Evolutionary conservation across 176 grass and related monocot genomes (phyloP).

Genomic region (Carex kokanica): DNA sequence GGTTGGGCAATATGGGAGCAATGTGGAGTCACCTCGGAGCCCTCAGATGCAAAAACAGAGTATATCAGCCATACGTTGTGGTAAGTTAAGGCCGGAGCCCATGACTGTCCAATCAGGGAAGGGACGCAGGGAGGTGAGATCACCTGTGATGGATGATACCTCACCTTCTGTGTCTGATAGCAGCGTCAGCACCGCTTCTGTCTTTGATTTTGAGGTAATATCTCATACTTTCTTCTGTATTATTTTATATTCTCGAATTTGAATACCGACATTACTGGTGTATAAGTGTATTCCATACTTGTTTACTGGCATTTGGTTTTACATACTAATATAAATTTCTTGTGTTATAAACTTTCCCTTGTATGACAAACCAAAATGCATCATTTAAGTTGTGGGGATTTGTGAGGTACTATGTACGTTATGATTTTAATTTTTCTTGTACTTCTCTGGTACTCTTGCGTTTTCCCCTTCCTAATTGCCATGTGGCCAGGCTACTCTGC

Average conservation of each 20-base stretch:
- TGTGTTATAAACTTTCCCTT: not conserved
- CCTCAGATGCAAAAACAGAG: constrained; percentile 41
- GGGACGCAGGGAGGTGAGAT: constrained; percentile 2
- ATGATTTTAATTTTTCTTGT: not conserved
- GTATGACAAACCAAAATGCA: not conserved
- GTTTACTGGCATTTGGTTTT: not conserved
- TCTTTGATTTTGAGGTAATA: constrained; percentile 53
- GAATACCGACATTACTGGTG: not conserved
- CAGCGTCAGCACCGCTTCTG: constrained; percentile 42
- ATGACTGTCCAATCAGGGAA: constrained; percentile 31
- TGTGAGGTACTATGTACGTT: not conserved
- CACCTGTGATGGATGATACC: constrained; percentile 46
- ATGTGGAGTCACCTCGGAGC: constrained; percentile 22
- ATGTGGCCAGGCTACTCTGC: not conserved
- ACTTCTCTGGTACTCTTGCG: not conserved
- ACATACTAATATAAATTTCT: not conserved
- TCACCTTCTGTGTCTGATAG: constrained; percentile 54
- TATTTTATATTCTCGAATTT: not conserved
- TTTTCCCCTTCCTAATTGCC: not conserved
- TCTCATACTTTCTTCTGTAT: not conserved
- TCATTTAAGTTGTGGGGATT: not conserved
- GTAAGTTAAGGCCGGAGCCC: constrained; percentile 31
- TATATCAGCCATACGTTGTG: constrained; percentile 32
- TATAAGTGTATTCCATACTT: not conserved
- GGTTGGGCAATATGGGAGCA: not conserved